Base-by-base conservation (phyloP, 768 basidiomycete species). In the Coprinopsis cinerea region DNA sequence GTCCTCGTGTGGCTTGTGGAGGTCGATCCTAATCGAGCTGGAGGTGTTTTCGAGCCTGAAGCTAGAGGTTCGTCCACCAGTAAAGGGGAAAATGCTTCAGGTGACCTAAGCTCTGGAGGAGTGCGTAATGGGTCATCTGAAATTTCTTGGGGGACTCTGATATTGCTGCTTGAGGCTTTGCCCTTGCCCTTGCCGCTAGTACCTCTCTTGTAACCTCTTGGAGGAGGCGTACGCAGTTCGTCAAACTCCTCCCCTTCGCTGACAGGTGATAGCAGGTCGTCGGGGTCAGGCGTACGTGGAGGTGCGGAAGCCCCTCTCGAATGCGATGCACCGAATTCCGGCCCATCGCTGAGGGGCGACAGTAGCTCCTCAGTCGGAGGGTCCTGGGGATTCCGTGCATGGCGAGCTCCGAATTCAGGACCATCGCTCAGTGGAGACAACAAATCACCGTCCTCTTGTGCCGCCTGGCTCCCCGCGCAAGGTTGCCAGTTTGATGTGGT, bases 61-160 rank as follows among this genome's bases (percentile, higher is more conserved):
- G 15, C 7, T 7, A 45, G 11, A 18, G 25, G 44, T 34, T 53
- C 39, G 17, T 57, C 56, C n/a, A 55, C 39, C 5, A 57, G 25
- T 2, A 59, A 39, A 0, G 59, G 58, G 1, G 62, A 66, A 17
- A 64, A 58, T 25, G 37, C 36, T 11, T 46, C n/a, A 1, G 44
- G 36, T 6, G 44, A 45, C 4, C 35, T 14, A 28, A 40, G 15
- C 18, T 25, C 2, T 4, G 24, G 28, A 13, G 50, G 50, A 14
- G 50, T 51, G 20, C 50, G 44, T 24, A 51, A 26, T 4, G 50
- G 50, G 43, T 51, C 50, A 44, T 51, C 35, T 9, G 2, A 17
- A n/a, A 25, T 36, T 26, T 26, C 43, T n/a, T n/a, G n/a, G n/a
- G n/a, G n/a, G n/a, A n/a, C n/a, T n/a, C n/a, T n/a, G n/a, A n/a